Evolutionary conservation across 2,329 filamentous ascomycete species (phyloP), one percentile per base, ranked within the genome.

Genomic region (Beauveria sp.): DNA sequence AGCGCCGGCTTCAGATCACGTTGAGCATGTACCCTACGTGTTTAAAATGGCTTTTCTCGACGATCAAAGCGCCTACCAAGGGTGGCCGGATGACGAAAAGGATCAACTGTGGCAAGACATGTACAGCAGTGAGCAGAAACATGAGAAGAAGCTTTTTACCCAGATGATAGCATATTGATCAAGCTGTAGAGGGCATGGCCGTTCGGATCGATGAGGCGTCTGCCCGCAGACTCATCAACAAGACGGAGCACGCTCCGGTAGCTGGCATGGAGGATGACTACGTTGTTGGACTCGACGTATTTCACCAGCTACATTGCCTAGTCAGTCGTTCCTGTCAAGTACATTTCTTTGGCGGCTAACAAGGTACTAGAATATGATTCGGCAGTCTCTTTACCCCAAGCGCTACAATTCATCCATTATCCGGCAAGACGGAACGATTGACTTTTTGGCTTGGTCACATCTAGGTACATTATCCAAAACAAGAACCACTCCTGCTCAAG

Each of bases 231-330:
- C 59, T 63, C 2, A 16, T 59, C 16, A 55, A 63, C 50, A 34
- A 30, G 18, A 53, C 59, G 10, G 58, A 61, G 48, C 54, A 55
- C 5, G 30, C 57, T 18, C 43, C 62, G 7, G 8, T 56, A 1
- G 5, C 8, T 5, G 59, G 59, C 20, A 16, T 43, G n/a, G 55
- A 61, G 55, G n/a, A 51, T 2, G 62, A 63, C 30, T 61, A 63
- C 37, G 10, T 61, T 3, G 28, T 63, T 14, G 54, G 62, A 14
- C 59, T 63, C 9, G 62, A 60, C 20, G 59, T 63, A 6, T 63
- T 63, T 26, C 59, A 63, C 28, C 54, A 63, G 16, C 16, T 63
- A 5, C 55, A 62, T n/a, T 63, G 62, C 28, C 46, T 63, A 12
- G 62, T 62, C 28, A 10, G 59, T 46, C 1, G 12, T 7, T 22